A percentile compares a stretch with the other conserved stretches of the same genome.
These are phyloP conservation scores for Boletus bicolor DNA, from an alignment of 768 basidiomycete species.

Conservation along the genomic window DNA sequence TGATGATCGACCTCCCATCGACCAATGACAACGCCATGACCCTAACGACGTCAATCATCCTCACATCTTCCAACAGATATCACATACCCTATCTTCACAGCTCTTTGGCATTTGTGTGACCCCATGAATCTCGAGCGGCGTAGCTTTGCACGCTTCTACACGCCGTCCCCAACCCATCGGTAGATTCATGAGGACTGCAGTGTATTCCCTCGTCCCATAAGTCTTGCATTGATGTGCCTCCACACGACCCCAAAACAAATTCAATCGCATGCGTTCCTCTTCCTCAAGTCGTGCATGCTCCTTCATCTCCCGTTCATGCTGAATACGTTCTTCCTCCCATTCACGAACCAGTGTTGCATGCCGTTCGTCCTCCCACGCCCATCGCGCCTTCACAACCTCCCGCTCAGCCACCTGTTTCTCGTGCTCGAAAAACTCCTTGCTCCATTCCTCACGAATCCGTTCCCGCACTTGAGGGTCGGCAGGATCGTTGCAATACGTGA, in stretches of 20 bases:
- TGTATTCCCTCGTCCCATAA: conserved; percentile 29
- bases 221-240: conserved; percentile 24
- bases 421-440: conserved; percentile 15
- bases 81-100: conserved; percentile 24
- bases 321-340: conserved; percentile 20
- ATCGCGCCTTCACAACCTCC: conserved; percentile 10
- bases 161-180: conserved; percentile 19
- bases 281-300: conserved; percentile 20
- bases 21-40: conserved; percentile 19
- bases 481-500: conserved; percentile 21
- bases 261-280: conserved; percentile 17
- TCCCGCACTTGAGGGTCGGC: conserved; percentile 18
- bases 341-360: conserved; percentile 6
- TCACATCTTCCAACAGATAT: background rate
- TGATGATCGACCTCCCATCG: conserved; percentile 26
- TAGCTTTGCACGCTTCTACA: conserved; percentile 26
- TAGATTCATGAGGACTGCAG: conserved; percentile 29
- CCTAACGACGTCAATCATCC: conserved; percentile 8
- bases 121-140: conserved; percentile 26
- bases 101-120: conserved; percentile 9
- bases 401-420: conserved; percentile 11
- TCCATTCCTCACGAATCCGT: conserved; percentile 21
- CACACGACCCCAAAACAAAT: conserved; percentile 23
- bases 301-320: conserved; percentile 15
- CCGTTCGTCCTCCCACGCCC: conserved; percentile 20